Conservation (phyloP, 176 grass and related monocot genomes). For the Lolium perenne region DNA sequence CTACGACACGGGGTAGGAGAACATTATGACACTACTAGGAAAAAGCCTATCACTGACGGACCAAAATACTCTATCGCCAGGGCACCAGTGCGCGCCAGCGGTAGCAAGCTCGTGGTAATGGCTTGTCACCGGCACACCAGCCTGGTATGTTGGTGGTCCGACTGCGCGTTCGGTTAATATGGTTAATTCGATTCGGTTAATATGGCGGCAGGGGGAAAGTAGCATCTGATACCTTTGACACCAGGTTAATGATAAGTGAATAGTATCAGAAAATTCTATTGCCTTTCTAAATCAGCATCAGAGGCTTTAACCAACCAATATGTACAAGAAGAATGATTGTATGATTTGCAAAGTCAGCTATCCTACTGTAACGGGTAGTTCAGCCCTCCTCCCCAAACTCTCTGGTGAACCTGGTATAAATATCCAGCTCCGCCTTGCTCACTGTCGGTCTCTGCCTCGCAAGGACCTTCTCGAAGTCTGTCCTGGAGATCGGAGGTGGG, state of each 20-base stretch:
- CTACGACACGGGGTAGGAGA: too few species aligned
- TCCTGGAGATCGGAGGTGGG: slow-evolving; percentile 60
- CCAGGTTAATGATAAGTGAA: neutral
- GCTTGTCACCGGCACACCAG: too few species aligned
- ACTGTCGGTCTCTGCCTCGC: slow-evolving; percentile 65
- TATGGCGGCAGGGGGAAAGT: too few species aligned
- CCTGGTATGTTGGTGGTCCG: too few species aligned
- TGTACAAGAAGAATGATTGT: neutral
- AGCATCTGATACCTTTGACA: neutral
- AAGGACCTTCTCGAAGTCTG: slow-evolving; percentile 63
- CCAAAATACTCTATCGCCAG: too few species aligned
- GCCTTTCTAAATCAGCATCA: neutral
- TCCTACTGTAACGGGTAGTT: neutral
- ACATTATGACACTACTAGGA: too few species aligned
- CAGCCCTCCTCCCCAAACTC: slow-evolving; percentile 41
- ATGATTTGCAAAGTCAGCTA: neutral
- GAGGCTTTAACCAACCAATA: neutral
- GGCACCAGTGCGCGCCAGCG: too few species aligned
- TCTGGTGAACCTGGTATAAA: slow-evolving; percentile 35
- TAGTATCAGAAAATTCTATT: neutral
- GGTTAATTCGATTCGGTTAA: too few species aligned
- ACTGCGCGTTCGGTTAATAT: too few species aligned
- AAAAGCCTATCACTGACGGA: too few species aligned
- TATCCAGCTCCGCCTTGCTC: slow-evolving; percentile 65
- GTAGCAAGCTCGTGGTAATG: too few species aligned